Evolutionary conservation across 2,329 filamentous ascomycete species (phyloP), one percentile per base, ranked within the genome.

Genomic region (Xylaria sp.): DNA sequence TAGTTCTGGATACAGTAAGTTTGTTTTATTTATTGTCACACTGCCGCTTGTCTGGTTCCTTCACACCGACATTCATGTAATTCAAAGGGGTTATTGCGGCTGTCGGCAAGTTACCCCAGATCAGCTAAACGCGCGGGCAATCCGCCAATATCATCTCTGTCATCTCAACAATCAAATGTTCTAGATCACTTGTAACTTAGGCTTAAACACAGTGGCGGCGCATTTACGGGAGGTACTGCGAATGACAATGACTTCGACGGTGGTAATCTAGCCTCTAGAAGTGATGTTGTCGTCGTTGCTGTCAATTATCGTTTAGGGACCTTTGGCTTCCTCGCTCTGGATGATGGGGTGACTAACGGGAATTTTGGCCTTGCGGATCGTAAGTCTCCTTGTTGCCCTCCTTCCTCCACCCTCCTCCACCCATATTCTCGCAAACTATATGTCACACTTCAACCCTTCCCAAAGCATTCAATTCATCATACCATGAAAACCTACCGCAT

Each of bases 241-340:
- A 74, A 75, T 54, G 76, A 78, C 46, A 63, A 73, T 1, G 74
- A 74, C 1, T 75, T 75, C 28, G 85, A 88, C 63, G 83, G 84
- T 19, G 83, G 82, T 2, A 85, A 85, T 64, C 75, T 88, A 2
- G 85, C 83, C 0, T 85, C 83, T 2, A 79, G 85, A 51, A 84
- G 84, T 21, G 85, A 88, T 63, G 79, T 88, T 17, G 83, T 89
- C 0, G 79, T 86, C 2, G 86, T 89, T 7, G 73, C 76, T 19
- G 84, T 87, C 75, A 88, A 88, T 74, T 88, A 88, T 72, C 83
- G 87, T 8, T 74, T 88, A 3, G 80, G 78, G 0, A 86, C 83
- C 0, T 77, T 88, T 0, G 86, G 86, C 0, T 88, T 87, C 67
- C 74, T 88, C 0, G 85, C 85, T 0, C 77, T 87, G 7, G 67